Evolutionary conservation across 768 basidiomycete species (phyloP).

Genomic region (Podaxis carcinomalis): DNA sequence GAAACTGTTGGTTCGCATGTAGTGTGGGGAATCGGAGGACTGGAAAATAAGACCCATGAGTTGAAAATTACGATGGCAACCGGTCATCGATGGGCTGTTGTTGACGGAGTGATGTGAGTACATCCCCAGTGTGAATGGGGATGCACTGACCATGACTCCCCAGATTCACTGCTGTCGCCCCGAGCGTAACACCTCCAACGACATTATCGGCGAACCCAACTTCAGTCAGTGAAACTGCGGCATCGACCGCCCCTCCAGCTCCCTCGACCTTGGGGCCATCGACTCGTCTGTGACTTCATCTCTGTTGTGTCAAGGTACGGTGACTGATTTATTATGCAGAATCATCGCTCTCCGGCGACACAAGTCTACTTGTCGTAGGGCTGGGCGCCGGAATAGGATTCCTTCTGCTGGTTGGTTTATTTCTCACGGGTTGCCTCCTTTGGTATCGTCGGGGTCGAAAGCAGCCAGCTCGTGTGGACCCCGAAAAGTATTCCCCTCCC

Average conservation of each 20-base stretch:
- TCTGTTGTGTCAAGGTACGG: not conserved
- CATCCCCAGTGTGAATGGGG: not conserved
- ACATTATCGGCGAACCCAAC: not conserved
- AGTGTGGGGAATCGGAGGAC: slow-evolving; percentile 29
- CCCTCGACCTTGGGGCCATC: not conserved
- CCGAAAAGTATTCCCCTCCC: not conserved
- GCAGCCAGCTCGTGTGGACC: not conserved
- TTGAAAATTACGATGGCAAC: slow-evolving; percentile 30
- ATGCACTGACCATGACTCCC: not conserved
- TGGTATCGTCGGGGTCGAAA: not conserved
- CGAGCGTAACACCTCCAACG: not conserved
- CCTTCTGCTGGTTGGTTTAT: not conserved
- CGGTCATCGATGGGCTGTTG: slow-evolving; percentile 29
- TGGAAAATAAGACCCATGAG: slow-evolving; percentile 30
- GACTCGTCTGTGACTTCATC: not conserved
- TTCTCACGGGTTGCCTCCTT: not conserved
- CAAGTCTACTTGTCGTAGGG: not conserved
- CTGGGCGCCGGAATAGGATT: not conserved
- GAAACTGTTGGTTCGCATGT: slow-evolving; percentile 34
- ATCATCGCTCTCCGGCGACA: not conserved
- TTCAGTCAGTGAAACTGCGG: not conserved
- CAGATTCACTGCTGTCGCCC: not conserved
- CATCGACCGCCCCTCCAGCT: not conserved
- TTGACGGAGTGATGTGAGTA: slow-evolving; percentile 36
- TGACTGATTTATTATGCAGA: not conserved